Evolutionary conservation across 2,329 filamentous ascomycete species (phyloP).

Genomic region (Leptographium lundbergii): DNA sequence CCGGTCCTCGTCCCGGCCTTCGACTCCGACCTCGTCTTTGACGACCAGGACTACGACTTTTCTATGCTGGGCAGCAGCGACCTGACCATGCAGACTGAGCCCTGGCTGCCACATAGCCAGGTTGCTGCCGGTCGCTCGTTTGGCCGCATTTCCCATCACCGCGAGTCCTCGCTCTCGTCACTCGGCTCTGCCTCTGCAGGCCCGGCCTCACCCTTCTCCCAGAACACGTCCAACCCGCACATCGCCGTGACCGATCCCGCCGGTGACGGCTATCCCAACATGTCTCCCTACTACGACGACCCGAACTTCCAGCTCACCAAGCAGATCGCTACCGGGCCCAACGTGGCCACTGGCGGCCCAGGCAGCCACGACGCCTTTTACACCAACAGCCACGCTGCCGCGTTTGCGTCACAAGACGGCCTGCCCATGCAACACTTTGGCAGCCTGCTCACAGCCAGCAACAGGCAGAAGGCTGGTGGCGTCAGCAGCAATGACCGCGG

Average conservation of each 20-base stretch:
- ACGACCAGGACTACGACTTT: conserved; percentile 9
- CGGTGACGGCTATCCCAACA: conserved; percentile 32
- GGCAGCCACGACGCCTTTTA: conserved; percentile 26
- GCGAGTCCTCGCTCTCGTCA: conserved; percentile 49
- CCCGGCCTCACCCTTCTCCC: conserved; percentile 45
- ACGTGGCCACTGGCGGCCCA: neutral
- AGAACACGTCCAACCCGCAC: conserved; percentile 43
- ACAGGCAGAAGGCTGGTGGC: conserved; percentile 18
- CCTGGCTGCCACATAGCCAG: conserved; percentile 24
- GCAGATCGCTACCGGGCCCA: conserved; percentile 11
- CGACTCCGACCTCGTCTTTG: conserved; percentile 4
- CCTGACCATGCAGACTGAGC: conserved; percentile 26
- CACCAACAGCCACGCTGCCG: conserved; percentile 20
- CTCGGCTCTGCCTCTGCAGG: conserved; percentile 46
- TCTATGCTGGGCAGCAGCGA: conserved; percentile 14
- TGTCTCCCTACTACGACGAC: conserved; percentile 24
- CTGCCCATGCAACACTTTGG: conserved; percentile 21
- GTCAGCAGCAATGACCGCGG: conserved; percentile 20
- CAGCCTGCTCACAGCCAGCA: conserved; percentile 21
- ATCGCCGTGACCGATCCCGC: conserved; percentile 39
- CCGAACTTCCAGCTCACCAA: conserved; percentile 37
- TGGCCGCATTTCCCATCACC: conserved; percentile 35
- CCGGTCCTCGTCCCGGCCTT: conserved; percentile 14
- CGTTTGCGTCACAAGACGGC: conserved; percentile 22
- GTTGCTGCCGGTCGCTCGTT: conserved; percentile 22